Evolutionary conservation across 805 yeast genomes (phyloP).

Genomic region (Huiozyma naganishii): DNA sequence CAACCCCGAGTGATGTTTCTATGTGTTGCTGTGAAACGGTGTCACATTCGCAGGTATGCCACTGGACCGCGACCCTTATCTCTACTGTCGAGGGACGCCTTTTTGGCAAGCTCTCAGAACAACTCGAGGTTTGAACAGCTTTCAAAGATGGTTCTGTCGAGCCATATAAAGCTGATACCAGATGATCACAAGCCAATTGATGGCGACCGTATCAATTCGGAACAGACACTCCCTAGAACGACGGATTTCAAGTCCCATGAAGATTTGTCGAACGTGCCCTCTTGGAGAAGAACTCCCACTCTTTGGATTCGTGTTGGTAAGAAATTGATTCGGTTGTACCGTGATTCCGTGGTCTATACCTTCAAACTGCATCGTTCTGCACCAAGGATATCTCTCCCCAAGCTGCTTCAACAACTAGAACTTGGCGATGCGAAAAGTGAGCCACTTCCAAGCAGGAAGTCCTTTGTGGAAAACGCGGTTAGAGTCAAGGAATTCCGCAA

Average conservation of each 20-base stretch:
- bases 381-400: constrained; percentile 24
- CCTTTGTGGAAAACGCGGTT: constrained; percentile 32
- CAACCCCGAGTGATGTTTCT: too few relatives aligned
- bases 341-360: constrained; percentile 44
- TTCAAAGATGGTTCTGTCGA: neutral
- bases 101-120: constrained; percentile 4
- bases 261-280: constrained; percentile 18
- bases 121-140: constrained; percentile 5
- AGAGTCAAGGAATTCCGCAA: constrained; percentile 40
- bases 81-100: constrained; percentile 3
- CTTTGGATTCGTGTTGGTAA: constrained; percentile 38
- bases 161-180: neutral
- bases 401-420: neutral
- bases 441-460: constrained; percentile 30
- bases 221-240: constrained; percentile 25
- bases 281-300: constrained; percentile 18
- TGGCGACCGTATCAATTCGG: constrained; percentile 17
- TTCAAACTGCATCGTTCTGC: constrained; percentile 5
- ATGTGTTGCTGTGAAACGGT: too few relatives aligned
- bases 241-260: constrained; percentile 15
- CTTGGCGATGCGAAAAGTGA: neutral
- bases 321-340: constrained; percentile 41
- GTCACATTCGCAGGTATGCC: too few relatives aligned
- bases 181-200: neutral
- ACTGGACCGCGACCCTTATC: neutral